Evolutionary conservation across 208 protist genomes (phyloP).

Genomic region (Acanthamoeba polyphaga): DNA sequence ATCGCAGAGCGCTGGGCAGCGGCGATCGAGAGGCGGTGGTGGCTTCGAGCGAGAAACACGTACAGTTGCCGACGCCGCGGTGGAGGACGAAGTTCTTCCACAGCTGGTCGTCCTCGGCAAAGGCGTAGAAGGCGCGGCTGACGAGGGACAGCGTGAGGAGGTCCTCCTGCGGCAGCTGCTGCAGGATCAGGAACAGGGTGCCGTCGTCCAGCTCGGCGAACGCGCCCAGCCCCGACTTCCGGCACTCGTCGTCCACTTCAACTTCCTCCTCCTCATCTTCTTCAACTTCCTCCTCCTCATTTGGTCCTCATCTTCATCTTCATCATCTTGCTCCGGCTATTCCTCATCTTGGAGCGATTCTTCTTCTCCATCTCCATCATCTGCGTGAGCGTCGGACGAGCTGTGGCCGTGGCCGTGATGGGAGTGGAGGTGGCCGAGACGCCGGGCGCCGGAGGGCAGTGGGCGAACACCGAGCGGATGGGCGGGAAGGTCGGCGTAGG

Average conservation of each 20-base stretch:
- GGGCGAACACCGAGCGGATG: conserved; percentile 33
- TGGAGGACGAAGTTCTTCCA: conserved; percentile 58
- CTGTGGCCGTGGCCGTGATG: background rate
- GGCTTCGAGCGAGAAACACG: background rate
- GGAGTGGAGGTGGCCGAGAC: background rate
- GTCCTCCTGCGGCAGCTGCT: conserved; percentile 27
- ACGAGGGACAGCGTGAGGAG: conserved; percentile 40
- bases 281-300: background rate
- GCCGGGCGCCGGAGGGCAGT: background rate
- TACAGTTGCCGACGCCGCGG: conserved; percentile 8
- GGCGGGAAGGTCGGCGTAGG: background rate
- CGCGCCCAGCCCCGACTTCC: conserved; percentile 7
- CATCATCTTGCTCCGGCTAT: background rate
- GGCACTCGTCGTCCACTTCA: background rate
- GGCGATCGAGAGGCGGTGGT: no score
- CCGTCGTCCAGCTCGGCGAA: conserved; percentile 46
- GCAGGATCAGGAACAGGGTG: conserved; percentile 20
- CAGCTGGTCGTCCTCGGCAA: conserved; percentile 59
- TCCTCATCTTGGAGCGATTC: background rate
- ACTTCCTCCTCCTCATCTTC: background rate
- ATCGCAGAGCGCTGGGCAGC: no score
- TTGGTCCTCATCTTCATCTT: background rate
- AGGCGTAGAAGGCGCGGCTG: conserved; percentile 63
- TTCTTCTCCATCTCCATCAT: background rate
- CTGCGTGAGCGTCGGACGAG: background rate